Base-by-base conservation (phyloP, 2,329 filamentous ascomycete genomes). In the Trichoderma simmonsii region DNA sequence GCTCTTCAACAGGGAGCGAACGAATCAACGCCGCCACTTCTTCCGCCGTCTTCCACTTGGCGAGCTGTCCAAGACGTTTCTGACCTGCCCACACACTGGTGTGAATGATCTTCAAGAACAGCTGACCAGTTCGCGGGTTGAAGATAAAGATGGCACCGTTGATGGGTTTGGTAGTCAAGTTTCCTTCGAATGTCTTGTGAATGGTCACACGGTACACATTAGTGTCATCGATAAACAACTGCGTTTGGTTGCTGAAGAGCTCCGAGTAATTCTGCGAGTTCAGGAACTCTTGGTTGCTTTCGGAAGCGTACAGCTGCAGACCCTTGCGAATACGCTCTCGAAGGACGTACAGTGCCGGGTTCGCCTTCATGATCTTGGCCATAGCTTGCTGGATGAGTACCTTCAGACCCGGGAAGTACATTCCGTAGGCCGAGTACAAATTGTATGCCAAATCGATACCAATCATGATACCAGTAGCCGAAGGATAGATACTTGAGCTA, bases 121-220 rank as follows among this genome's bases (percentile, higher is more conserved):
- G 84, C 79, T 99, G 96, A 65, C 96, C 96, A 67, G 96, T 99
- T 72, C 95, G 90, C n/a, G 97, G 96, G 81, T 99, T 99, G 89
- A 99, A 98, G 80, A 99, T 99, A 86, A 99, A 99, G 81, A 99
- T 98, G 60, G 97, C 96, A 80, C 96, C 96, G 81, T 99, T 99
- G 87, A 99, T 99, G 4, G 96, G 96, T 83, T 99, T 99, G 2
- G 96, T 99, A 0, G 96, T 99, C 89, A 99, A 86, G 80, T 99
- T 99, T 77, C 96, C 96, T 82, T 99, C 96, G 74, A 99, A 99
- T 0, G 96, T 99, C 89, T 99, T 99, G 87, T 99, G 96, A 74
- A 99, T 99, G 0, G 96, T 99, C 73, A 99, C 96, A 85, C 96
- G 95, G 81, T 99, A 99, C 66, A 99, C 97, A 78, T 99, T 99